These are phyloP conservation scores for Fistulina hepatica DNA, from an alignment of 1,284 basidiomycete species.

Conservation along the genomic window DNA sequence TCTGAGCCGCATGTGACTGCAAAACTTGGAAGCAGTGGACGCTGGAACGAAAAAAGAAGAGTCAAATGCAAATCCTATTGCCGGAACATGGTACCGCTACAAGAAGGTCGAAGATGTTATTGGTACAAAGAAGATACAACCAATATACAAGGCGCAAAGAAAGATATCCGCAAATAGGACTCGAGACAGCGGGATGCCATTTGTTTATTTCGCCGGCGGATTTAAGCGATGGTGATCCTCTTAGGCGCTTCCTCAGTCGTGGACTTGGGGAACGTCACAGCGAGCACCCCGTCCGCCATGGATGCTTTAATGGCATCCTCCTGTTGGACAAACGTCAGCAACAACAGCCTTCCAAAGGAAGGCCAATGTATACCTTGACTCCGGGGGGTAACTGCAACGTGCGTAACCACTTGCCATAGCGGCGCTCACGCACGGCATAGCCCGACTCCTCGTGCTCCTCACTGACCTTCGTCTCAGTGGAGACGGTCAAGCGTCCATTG, in stretches of 20 bases:
- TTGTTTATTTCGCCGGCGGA: neutral
- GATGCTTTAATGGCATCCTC: constrained; percentile 16
- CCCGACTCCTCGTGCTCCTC: constrained; percentile 21
- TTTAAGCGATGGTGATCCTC: constrained; percentile 14
- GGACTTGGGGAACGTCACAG: constrained; percentile 15
- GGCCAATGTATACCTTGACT: constrained; percentile 22
- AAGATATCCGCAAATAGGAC: too few species aligned
- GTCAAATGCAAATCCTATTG: too few species aligned
- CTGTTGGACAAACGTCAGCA: constrained; percentile 5
- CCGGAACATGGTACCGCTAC: too few species aligned
- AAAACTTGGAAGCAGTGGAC: too few species aligned
- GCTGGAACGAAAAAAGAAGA: too few species aligned
- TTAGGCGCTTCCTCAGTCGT: constrained; percentile 12
- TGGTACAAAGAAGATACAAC: too few species aligned
- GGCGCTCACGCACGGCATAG: constrained; percentile 27
- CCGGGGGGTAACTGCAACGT: constrained; percentile 28
- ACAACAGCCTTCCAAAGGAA: neutral
- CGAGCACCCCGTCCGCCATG: constrained; percentile 14
- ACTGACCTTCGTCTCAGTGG: constrained; percentile 24
- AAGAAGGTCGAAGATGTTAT: too few species aligned
- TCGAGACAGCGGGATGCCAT: too few species aligned
- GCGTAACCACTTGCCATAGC: constrained; percentile 27
- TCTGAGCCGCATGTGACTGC: too few species aligned
- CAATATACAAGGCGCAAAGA: too few species aligned
- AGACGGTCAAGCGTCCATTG: constrained; percentile 27